Evolutionary conservation across 192 early-diverging fungal species (phyloP), one percentile per base, ranked within the genome.

Genomic region (Dissophora globulifera): DNA sequence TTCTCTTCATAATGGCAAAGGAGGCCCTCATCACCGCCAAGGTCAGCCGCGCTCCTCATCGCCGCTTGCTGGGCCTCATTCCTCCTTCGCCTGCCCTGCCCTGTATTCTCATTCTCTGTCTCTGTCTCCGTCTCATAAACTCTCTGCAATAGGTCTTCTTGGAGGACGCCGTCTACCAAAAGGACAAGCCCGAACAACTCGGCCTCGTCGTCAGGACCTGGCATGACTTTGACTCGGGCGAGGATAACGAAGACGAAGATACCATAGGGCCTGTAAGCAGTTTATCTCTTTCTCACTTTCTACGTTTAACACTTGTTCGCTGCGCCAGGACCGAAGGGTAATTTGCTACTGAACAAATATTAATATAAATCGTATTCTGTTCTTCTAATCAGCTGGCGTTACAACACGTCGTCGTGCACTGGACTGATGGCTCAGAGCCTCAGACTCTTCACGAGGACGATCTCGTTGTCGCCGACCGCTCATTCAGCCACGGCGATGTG

Each of bases 191-290:
- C 13, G 58, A 69, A 16, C 59, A n/a, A 27, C 58, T 78, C 0
- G 79, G 79, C 29, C 45, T 81, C 6, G 74, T 81, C 38, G 57
- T 66, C 13, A 75, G 61, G 58, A 81, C 79, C 25, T 81, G 79
- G 79, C 72, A 78, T 38, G 79, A 81, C 60, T 81, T 81, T 58
- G 69, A 80, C 12, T 63, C 68, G 30, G 78, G 64, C 29, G 68
- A 66, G 9, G 55, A 55, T 53, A 67, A 78, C 0, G 66, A 68
- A 15, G 76, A 78, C 49, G 76, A 78, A 26, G 76, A 64, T 30
- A 50, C 54, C 0, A 43, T 25, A 16, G 62, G 62, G 4, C 57
- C 62, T 76, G 63, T 62, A 80, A 60, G 50, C 1, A 13, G 49
- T 13, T 19, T 22, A 32, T 19, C 27, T 27, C 11, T 15, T 31